A percentile compares a stretch with the other conserved stretches of the same genome.
Conservation (phyloP, 352 stramenopile genomes). For the Pythium phragmitis region DNA sequence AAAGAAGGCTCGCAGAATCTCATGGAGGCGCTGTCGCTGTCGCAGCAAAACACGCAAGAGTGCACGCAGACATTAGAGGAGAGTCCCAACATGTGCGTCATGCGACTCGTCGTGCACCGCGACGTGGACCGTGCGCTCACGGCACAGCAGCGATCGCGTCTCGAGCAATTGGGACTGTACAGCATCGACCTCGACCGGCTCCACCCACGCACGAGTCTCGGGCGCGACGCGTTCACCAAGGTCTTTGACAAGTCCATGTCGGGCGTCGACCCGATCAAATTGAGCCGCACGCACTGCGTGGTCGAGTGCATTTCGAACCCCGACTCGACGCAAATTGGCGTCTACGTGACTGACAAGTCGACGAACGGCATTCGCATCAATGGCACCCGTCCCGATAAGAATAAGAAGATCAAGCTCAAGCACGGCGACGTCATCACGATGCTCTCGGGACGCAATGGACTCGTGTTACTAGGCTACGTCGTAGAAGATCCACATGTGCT, state of each 20-base stretch:
- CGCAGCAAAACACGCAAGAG: slow-evolving; percentile 74
- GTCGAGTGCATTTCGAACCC: slow-evolving; percentile 54
- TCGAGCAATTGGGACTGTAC: slow-evolving; percentile 54
- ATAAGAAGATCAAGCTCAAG: slow-evolving; percentile 44
- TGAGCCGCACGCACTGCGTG: slow-evolving; percentile 62
- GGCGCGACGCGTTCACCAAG: slow-evolving; percentile 46
- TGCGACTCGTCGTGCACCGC: slow-evolving; percentile 61
- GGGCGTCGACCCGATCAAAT: slow-evolving; percentile 54
- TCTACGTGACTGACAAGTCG: slow-evolving; percentile 71
- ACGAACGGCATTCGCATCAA: slow-evolving; percentile 76
- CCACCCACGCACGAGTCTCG: slow-evolving; percentile 44
- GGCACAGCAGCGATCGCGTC: slow-evolving; percentile 47
- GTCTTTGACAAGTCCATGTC: slow-evolving; percentile 64
- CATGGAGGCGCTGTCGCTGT: slow-evolving; percentile 69
- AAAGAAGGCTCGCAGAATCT: slow-evolving; percentile 59
- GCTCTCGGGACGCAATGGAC: slow-evolving; percentile 57
- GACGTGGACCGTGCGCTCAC: slow-evolving; percentile 64
- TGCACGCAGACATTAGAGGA: slow-evolving; percentile 72
- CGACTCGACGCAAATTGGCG: slow-evolving; percentile 37
- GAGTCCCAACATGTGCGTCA: slow-evolving; percentile 51
- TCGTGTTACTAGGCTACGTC: slow-evolving; percentile 66
- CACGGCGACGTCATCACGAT: slow-evolving; percentile 75
- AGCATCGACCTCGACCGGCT: slow-evolving; percentile 61
- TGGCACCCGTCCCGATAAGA: slow-evolving; percentile 46
- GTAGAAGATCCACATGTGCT: slow-evolving; percentile 74